Evolutionary conservation across 805 yeast genomes (phyloP).

Genomic region (Torulaspora quercuum): DNA sequence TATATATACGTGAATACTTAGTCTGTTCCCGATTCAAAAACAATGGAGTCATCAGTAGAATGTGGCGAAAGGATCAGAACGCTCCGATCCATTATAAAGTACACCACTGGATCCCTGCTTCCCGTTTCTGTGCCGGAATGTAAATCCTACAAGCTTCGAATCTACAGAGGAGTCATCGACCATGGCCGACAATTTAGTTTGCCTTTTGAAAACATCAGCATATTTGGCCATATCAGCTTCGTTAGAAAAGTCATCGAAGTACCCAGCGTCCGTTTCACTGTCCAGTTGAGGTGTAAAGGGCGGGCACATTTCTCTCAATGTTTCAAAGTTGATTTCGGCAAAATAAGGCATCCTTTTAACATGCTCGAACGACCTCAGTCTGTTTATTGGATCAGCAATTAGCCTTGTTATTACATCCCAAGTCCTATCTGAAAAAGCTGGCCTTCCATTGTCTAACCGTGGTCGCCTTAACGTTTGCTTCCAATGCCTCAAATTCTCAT

Average conservation of each 20-base stretch:
- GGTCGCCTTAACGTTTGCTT: slow-evolving; percentile 85
- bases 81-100: slow-evolving; percentile 35
- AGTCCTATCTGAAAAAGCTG: slow-evolving; percentile 91
- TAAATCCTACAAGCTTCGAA: slow-evolving; percentile 88
- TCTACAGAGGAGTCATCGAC: slow-evolving; percentile 53
- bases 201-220: slow-evolving; percentile 93
- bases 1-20: too few relatives aligned
- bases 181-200: slow-evolving; percentile 73
- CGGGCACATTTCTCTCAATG: slow-evolving; percentile 67
- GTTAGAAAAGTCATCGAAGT: slow-evolving; percentile 94
- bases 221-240: slow-evolving; percentile 97
- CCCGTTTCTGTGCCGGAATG: slow-evolving; percentile 75
- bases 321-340: slow-evolving; percentile 75
- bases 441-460: slow-evolving; percentile 83
- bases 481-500: slow-evolving; percentile 91
- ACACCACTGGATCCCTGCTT: slow-evolving; percentile 40
- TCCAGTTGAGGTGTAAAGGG: slow-evolving; percentile 97
- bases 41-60: slow-evolving; percentile 36
- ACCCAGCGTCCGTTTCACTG: slow-evolving; percentile 97
- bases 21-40: too few relatives aligned
- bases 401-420: slow-evolving; percentile 82
- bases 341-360: slow-evolving; percentile 78
- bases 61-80: slow-evolving; percentile 39
- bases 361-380: slow-evolving; percentile 78
- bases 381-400: slow-evolving; percentile 71